Percentiles rank a stretch among this genome's conserved stretches.
These are phyloP conservation scores for Trichoderma orchidacearum DNA, from an alignment of 495 filamentous ascomycete species.

Conservation along the genomic window DNA sequence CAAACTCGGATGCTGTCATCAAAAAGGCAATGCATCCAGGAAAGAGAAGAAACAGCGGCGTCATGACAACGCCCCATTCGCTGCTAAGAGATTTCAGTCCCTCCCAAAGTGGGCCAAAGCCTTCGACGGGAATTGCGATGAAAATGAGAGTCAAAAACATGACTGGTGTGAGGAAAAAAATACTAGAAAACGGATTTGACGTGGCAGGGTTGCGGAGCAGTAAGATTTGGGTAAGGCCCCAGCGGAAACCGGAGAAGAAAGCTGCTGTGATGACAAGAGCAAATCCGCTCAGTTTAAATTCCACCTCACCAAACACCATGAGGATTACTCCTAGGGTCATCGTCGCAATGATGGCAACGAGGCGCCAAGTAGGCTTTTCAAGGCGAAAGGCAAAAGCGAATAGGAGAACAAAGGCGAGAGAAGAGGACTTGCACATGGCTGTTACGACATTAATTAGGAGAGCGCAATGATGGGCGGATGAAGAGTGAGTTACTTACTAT, in stretches of 20 bases:
- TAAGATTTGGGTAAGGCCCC: conserved; percentile 93
- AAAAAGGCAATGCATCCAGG: conserved; percentile 85
- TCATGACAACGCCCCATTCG: conserved; percentile 45
- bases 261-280: conserved; percentile 81
- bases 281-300: conserved; percentile 81
- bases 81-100: conserved; percentile 49
- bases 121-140: conserved; percentile 81
- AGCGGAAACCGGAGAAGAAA: conserved; percentile 94
- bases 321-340: conserved; percentile 95
- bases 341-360: conserved; percentile 74
- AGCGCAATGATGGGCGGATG: too few species aligned
- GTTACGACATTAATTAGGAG: conserved; percentile 5
- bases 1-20: conserved; percentile 95
- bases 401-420: conserved; percentile 83
- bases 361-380: conserved; percentile 70
- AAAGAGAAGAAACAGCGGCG: conserved; percentile 61
- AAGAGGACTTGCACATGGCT: conserved; percentile 99
- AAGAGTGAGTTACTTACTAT: conserved; percentile 44
- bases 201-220: conserved; percentile 90
- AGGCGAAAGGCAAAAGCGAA: conserved; percentile 95
- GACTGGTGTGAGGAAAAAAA: conserved; percentile 91
- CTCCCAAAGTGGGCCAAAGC: conserved; percentile 46
- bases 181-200: conserved; percentile 88
- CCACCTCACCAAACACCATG: conserved; percentile 97
- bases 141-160: conserved; percentile 80